Evolutionary conservation across 257 asterid species (phyloP), one percentile per base, ranked within the genome.

Genomic region (Ehretia macrophylla): DNA sequence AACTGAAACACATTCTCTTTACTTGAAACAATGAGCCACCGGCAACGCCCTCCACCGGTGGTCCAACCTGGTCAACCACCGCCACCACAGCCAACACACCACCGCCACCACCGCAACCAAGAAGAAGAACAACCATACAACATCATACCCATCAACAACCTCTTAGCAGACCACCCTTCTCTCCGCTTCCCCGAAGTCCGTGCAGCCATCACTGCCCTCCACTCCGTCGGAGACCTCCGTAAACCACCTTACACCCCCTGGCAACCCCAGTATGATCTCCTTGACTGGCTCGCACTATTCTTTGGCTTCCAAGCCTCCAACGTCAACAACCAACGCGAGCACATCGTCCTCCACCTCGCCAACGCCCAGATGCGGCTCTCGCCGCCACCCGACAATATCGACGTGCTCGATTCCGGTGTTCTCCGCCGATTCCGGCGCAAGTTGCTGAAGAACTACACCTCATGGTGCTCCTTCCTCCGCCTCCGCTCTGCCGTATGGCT

Each of bases 361-460:
- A 90, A 90, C 65, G 89, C 95, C 58, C 98, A 90, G 96, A 90
- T 90, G 98, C 98, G 98, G 55, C 81, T 87, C 11, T 53, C 87
- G 14, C 96, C 96, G 48, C 97, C 97, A 1, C 97, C 97, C 14
- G 98, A 91, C 63, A 87, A 82, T 72, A 83, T 91, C 63, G 98
- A 91, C 62, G 68, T 82, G 13, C 94, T 91, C 40, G 96, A 87
- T 69, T 80, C 85, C n/a, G 40, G 79, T 4, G 94, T 91, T 39
- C 86, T 90, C 70, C 95, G 98, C 57, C 85, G 53, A 4, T 48
- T 14, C 11, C 55, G 21, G 4, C 22, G 55, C 14, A 50, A 50
- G 22, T 50, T 50, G 22, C 14, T 50, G 12, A 17, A 59, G 48
- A 90, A 87, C 57, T 90, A 90, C 76, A 66, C 94, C 57, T 76